A percentile compares a stretch with the other conserved stretches of the same genome.
Conservation (phyloP, 2,329 filamentous ascomycete species). For the Ilyonectria destructans region DNA sequence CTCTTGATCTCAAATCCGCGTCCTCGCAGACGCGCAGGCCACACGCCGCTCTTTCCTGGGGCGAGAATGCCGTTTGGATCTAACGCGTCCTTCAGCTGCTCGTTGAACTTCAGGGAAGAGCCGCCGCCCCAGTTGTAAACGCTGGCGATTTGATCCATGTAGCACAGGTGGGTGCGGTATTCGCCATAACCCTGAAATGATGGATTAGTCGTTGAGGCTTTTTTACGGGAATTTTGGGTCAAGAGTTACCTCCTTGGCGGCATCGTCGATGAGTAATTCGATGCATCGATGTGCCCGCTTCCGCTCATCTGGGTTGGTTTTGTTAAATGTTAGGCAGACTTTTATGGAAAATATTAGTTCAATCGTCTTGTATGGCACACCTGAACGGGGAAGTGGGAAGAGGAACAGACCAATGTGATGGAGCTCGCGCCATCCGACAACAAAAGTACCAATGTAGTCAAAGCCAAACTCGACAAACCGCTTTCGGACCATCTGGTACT, state of each 20-base stretch:
- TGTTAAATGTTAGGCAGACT: too few relatives aligned
- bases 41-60: slow-evolving; percentile 29
- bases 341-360: too few relatives aligned
- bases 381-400: too few relatives aligned
- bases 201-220: not conserved
- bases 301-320: not conserved
- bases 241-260: not conserved
- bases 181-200: slow-evolving; percentile 21
- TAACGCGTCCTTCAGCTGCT: slow-evolving; percentile 26
- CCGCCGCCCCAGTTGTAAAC: slow-evolving; percentile 21
- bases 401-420: slow-evolving; percentile 7
- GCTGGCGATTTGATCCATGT: slow-evolving; percentile 30
- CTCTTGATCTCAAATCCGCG: slow-evolving; percentile 11
- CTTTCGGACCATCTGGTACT: slow-evolving; percentile 18
- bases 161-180: slow-evolving; percentile 27
- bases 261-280: slow-evolving; percentile 16
- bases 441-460: slow-evolving; percentile 26
- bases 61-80: slow-evolving; percentile 33
- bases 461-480: slow-evolving; percentile 19
- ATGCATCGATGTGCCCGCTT: not conserved
- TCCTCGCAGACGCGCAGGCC: slow-evolving; percentile 6
- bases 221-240: too few relatives aligned
- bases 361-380: too few relatives aligned
- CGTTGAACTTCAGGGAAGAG: slow-evolving; percentile 18
- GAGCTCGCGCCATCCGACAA: slow-evolving; percentile 26